phyloP scores from a whole-genome alignment of 2,329 filamentous ascomycete species.

The Colletotrichum coccodes region DNA sequence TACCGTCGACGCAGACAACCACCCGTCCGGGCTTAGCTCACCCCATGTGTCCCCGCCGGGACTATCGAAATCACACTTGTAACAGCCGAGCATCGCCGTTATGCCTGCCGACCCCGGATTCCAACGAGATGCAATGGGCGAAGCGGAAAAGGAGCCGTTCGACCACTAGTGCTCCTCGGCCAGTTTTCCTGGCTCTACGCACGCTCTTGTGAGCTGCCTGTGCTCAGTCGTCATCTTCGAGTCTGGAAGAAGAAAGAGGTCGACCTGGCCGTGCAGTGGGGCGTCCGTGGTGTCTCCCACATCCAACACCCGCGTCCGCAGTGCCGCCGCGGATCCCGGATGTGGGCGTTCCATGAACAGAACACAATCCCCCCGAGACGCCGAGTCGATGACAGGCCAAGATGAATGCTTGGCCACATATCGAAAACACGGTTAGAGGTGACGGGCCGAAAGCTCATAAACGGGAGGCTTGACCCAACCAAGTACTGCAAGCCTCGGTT shows the following conservation, averaged over 20 bases:
- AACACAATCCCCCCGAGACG: background rate
- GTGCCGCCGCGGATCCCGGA: no score
- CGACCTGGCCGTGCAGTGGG: constrained; percentile 89
- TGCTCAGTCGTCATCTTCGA: constrained; percentile 93
- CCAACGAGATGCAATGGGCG: no score
- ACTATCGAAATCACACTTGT: no score
- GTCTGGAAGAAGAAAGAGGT: constrained; percentile 94
- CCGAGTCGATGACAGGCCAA: background rate
- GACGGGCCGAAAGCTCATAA: background rate
- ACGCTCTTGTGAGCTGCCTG: constrained; percentile 80
- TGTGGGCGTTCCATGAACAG: background rate
- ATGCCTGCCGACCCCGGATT: no score
- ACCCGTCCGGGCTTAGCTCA: no score
- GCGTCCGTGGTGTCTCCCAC: constrained; percentile 82
- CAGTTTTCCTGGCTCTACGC: constrained; percentile 86
- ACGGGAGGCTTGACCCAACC: background rate
- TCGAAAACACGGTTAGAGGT: background rate
- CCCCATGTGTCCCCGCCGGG: no score
- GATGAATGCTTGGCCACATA: background rate
- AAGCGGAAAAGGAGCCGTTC: no score
- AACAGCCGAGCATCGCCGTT: no score
- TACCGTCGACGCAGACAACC: no score
- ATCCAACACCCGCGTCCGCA: constrained; percentile 82
- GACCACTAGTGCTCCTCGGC: constrained; percentile 83
- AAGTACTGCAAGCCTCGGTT: background rate